Conservation (phyloP, 495 filamentous ascomycete species). For the Coniosporium apollinis region DNA sequence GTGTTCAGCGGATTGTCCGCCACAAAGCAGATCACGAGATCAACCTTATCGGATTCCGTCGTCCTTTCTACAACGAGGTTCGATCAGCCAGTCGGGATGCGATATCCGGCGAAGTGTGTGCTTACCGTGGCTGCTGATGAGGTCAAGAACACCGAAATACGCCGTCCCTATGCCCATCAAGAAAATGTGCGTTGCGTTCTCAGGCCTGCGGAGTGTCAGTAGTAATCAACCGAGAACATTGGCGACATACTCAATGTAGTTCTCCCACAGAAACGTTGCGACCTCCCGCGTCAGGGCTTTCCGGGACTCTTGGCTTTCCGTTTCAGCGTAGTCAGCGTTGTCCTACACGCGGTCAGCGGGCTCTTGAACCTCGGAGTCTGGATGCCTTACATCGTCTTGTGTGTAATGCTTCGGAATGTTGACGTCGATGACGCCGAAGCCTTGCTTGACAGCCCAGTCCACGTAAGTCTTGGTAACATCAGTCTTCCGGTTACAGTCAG, state of each 20-base stretch:
- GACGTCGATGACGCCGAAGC: conserved; percentile 71
- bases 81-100: neutral
- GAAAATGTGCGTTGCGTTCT: conserved; percentile 53
- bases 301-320: conserved; percentile 26
- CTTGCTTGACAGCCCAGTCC: conserved; percentile 56
- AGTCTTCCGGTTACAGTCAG: conserved; percentile 37
- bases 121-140: conserved; percentile 26
- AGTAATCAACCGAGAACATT: neutral
- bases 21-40: conserved; percentile 21
- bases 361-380: no score
- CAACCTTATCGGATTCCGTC: conserved; percentile 11
- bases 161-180: conserved; percentile 63
- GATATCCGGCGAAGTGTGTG: neutral
- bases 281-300: conserved; percentile 49
- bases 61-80: conserved; percentile 12
- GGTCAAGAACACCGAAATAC: conserved; percentile 26
- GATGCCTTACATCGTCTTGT: conserved; percentile 33
- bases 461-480: conserved; percentile 66
- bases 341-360: conserved; percentile 8
- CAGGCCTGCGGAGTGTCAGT: conserved; percentile 29
- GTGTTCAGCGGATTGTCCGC: conserved; percentile 24
- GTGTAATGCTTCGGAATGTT: conserved; percentile 68
- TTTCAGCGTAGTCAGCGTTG: conserved; percentile 9
- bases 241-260: conserved; percentile 79
- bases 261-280: conserved; percentile 86